A percentile compares a stretch with the other conserved stretches of the same genome.
These are phyloP conservation scores for Microdochium bolleyi DNA, from an alignment of 2,329 filamentous ascomycete genomes.

Conservation along the genomic window DNA sequence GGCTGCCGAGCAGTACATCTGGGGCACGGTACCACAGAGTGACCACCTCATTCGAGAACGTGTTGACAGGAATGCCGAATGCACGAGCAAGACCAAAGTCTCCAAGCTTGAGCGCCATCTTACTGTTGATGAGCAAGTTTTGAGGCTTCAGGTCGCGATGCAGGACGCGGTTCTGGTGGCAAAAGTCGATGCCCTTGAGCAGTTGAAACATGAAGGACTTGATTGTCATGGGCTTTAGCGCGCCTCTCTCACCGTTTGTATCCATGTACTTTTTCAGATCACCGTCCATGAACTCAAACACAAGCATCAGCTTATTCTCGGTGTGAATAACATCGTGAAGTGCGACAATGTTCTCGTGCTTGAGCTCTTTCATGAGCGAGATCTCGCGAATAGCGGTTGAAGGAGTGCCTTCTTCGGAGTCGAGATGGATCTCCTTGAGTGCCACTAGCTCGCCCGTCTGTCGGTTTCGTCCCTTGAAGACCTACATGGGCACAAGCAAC, in stretches of 20 bases:
- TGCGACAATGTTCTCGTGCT: conserved; percentile 96
- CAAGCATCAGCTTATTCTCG: conserved; percentile 98
- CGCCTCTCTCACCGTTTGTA: conserved; percentile 78
- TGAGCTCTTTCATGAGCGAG: conserved; percentile 97
- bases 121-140: conserved; percentile 90
- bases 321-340: conserved; percentile 99
- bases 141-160: conserved; percentile 95
- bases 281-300: conserved; percentile 98
- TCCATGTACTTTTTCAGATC: conserved; percentile 99
- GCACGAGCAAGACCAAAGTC: conserved; percentile 92
- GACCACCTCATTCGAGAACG: conserved; percentile 96
- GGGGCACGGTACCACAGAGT: conserved; percentile 97
- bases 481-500: conserved; percentile 39
- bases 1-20: conserved; percentile 85
- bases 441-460: conserved; percentile 96
- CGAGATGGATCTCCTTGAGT: conserved; percentile 96
- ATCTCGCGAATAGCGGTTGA: conserved; percentile 98
- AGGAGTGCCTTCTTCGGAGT: conserved; percentile 95
- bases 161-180: conserved; percentile 92
- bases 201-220: conserved; percentile 99
- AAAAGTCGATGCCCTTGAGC: conserved; percentile 91
- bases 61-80: conserved; percentile 96
- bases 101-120: conserved; percentile 83
- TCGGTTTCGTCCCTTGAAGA: conserved; percentile 96
- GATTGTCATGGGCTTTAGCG: conserved; percentile 82